Percentiles rank a stretch among this genome's conserved stretches.
phyloP scores from a whole-genome alignment of 2,329 filamentous ascomycete species.

The Cordyceps fumosorosea region DNA sequence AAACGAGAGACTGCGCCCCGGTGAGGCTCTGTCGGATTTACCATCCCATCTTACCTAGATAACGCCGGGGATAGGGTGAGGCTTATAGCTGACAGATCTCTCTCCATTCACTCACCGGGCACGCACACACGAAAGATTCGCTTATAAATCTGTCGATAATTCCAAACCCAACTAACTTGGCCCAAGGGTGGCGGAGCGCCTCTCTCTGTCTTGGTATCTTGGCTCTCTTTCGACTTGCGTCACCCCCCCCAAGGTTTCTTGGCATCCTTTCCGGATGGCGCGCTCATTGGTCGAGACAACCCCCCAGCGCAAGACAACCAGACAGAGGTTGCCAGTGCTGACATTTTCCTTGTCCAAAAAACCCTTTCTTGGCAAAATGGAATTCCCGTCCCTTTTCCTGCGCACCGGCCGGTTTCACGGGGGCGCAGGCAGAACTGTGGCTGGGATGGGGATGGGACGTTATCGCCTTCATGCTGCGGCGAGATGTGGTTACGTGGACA shows the following conservation, averaged over 20 bases:
- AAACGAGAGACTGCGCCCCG: background rate
- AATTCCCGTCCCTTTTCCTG: background rate
- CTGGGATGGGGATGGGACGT: background rate
- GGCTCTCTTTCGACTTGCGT: background rate
- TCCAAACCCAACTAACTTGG: background rate
- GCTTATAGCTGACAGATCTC: background rate
- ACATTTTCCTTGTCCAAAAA: background rate
- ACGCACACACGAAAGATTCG: background rate
- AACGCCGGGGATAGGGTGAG: background rate
- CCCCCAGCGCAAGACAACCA: no score
- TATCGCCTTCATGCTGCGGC: background rate
- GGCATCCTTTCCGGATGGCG: background rate
- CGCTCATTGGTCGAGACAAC: background rate
- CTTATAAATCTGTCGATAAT: background rate
- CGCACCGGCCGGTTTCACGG: background rate
- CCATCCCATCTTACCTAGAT: background rate
- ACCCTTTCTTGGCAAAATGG: background rate
- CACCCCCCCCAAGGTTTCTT: background rate
- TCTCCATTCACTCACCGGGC: background rate
- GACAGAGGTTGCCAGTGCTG: no score
- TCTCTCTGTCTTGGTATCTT: background rate
- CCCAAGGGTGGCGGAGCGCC: background rate
- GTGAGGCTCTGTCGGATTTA: background rate
- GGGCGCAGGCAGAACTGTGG: background rate
- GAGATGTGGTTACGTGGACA: slow-evolving; percentile 1